Percentiles rank a stretch among this genome's conserved stretches.
phyloP scores from a whole-genome alignment of 2,329 filamentous ascomycete species.

The Trichoderma sp. region DNA sequence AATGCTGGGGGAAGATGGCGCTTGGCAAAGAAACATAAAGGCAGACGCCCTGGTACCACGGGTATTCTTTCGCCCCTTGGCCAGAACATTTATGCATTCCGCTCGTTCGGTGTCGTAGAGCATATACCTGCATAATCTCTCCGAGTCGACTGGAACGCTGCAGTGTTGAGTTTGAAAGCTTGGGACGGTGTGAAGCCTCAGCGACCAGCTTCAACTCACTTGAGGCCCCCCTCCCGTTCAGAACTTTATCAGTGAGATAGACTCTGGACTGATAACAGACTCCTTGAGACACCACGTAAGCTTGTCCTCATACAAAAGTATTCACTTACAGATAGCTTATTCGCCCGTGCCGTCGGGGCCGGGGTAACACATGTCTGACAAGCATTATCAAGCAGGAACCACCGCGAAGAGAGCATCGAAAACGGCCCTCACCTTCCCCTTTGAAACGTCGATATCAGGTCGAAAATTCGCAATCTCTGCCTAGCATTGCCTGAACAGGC shows the following conservation, averaged over 20 bases:
- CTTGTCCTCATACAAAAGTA: neutral
- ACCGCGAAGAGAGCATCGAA: neutral
- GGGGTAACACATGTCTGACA: conserved; percentile 19
- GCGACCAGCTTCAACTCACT: neutral
- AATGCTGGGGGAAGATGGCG: neutral
- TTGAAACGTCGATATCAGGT: neutral
- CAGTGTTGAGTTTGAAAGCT: neutral
- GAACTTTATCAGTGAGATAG: neutral
- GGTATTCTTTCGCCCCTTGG: neutral
- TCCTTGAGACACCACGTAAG: neutral
- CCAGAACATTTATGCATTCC: neutral
- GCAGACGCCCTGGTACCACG: neutral
- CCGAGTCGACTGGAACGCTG: neutral
- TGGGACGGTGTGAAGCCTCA: neutral
- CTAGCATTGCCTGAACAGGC: neutral
- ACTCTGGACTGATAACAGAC: neutral
- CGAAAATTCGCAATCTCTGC: conserved; percentile 5
- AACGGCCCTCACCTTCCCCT: conserved; percentile 9
- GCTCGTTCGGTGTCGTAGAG: neutral
- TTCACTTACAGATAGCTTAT: conserved; percentile 4
- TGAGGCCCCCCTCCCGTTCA: neutral
- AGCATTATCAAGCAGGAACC: conserved; percentile 16
- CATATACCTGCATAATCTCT: neutral
- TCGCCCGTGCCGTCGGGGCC: conserved; percentile 20
- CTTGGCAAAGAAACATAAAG: conserved; percentile 7